Conservation (phyloP, 805 yeast genomes). For the Wickerhamomyces silvicola region DNA sequence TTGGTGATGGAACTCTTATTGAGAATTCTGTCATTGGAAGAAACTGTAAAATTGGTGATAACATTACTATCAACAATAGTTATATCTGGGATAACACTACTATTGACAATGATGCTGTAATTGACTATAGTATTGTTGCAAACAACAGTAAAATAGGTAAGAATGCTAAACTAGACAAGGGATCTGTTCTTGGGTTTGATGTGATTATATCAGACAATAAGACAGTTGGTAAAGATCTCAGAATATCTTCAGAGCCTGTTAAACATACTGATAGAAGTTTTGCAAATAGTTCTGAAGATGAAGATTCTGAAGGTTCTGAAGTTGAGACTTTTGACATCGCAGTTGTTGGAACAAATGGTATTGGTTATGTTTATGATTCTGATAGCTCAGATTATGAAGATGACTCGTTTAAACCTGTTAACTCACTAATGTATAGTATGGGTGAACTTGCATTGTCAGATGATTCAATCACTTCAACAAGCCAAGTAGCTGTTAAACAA, state of each 20-base stretch:
- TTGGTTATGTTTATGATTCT: conserved; percentile 31
- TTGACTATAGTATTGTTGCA: conserved; percentile 69
- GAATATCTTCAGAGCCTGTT: conserved; percentile 46
- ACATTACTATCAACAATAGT: conserved; percentile 63
- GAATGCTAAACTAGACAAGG: conserved; percentile 51
- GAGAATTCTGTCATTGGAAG: conserved; percentile 78
- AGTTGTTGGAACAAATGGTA: conserved; percentile 31
- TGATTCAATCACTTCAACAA: conserved; percentile 48
- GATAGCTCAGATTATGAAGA: conserved; percentile 28
- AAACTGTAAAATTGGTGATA: conserved; percentile 75
- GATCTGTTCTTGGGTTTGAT: conserved; percentile 71
- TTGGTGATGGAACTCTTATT: conserved; percentile 69
- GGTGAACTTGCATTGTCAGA: conserved; percentile 47
- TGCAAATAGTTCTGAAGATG: conserved; percentile 26
- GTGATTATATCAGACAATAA: conserved; percentile 57
- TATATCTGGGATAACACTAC: conserved; percentile 82
- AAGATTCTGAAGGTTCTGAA: conserved; percentile 17
- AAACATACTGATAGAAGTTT: conserved; percentile 25
- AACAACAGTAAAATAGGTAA: conserved; percentile 48
- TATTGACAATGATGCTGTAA: conserved; percentile 56
- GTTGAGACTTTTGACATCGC: conserved; percentile 16
- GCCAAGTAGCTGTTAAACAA: conserved; percentile 28
- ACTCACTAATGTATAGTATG: conserved; percentile 37
- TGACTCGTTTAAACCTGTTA: conserved; percentile 22
- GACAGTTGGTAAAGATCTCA: conserved; percentile 41